Evolutionary conservation across 441 rosid species (phyloP), one percentile per base, ranked within the genome.

Genomic region (Dalechampia spathulata): DNA sequence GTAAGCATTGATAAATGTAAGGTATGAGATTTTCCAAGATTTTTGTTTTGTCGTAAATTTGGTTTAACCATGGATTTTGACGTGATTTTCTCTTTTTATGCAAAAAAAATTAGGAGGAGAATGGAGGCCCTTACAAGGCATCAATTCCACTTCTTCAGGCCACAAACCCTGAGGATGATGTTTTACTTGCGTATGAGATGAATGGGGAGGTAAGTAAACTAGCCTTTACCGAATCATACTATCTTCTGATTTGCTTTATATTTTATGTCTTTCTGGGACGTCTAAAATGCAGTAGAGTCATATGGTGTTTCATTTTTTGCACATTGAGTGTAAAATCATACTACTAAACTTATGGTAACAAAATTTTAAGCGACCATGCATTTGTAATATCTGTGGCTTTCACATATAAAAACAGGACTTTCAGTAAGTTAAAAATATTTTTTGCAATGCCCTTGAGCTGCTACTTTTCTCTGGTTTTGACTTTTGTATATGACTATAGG

Each of bases 101-200:
- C 27, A 22, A 11, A 36, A 49, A 57, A 49, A 34, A 62, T 27
- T 72, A 94, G 99, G 98, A 94, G 79, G 99, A 94, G 83, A 87
- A 87, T 25, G 97, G 98, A 32, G 98, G 98, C 22, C 98, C 98
- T 13, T 94, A 86, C 57, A 94, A 87, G 74, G 99, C 91, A 49
- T 90, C 98, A 26, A 84, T 94, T 74, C 94, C 98, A 37, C 83
- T 94, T 22, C 71, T 68, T 63, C 98, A 86, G 69, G 97, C 98
- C 41, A 90, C 95, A 47, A 83, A 86, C 66, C 95, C 99, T 47
- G 92, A 84, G 19, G 91, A 94, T 63, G 99, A 94, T 80, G 97
- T 94, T 69, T 76, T 94, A 60, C 88, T 93, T 63, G 95, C 96
- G 53, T 94, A 94, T 52, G 97, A 90, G 83, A 90, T 94, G 98